A percentile compares a stretch with the other conserved stretches of the same genome.
phyloP scores from a whole-genome alignment of 2,329 filamentous ascomycete species.

The Talaromyces sp. region DNA sequence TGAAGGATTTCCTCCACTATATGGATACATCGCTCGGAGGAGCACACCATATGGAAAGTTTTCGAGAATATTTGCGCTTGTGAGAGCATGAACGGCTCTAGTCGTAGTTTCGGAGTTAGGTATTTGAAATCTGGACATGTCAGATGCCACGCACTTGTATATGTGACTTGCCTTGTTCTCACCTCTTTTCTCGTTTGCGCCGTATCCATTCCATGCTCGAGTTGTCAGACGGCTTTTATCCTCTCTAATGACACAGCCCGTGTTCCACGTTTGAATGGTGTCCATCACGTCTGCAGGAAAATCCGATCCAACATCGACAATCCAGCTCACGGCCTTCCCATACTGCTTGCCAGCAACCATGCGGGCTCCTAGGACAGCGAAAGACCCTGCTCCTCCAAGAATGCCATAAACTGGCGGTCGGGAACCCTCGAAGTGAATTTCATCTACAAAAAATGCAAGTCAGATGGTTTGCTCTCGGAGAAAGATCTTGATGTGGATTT shows the following conservation, averaged over 20 bases:
- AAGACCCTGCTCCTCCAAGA: conserved; percentile 84
- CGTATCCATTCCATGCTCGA: conserved; percentile 88
- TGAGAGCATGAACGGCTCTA: conserved; percentile 69
- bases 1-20: conserved; percentile 67
- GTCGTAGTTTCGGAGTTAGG: conserved; percentile 75
- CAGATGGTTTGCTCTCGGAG: neutral
- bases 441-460: conserved; percentile 55
- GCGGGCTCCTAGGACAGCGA: conserved; percentile 80
- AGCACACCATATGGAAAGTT: conserved; percentile 86
- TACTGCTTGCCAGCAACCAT: conserved; percentile 69
- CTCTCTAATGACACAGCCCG: conserved; percentile 64
- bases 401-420: conserved; percentile 67
- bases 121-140: conserved; percentile 70
- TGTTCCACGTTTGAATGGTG: conserved; percentile 70
- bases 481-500: neutral
- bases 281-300: conserved; percentile 66
- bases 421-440: conserved; percentile 78
- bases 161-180: neutral
- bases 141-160: neutral
- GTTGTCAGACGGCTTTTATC: conserved; percentile 71
- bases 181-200: conserved; percentile 61
- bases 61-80: conserved; percentile 63
- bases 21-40: conserved; percentile 68
- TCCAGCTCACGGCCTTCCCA: conserved; percentile 74
- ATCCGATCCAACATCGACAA: conserved; percentile 84